Conservation (phyloP, 2,329 filamentous ascomycete genomes). For the Calonectria fujianensis region DNA sequence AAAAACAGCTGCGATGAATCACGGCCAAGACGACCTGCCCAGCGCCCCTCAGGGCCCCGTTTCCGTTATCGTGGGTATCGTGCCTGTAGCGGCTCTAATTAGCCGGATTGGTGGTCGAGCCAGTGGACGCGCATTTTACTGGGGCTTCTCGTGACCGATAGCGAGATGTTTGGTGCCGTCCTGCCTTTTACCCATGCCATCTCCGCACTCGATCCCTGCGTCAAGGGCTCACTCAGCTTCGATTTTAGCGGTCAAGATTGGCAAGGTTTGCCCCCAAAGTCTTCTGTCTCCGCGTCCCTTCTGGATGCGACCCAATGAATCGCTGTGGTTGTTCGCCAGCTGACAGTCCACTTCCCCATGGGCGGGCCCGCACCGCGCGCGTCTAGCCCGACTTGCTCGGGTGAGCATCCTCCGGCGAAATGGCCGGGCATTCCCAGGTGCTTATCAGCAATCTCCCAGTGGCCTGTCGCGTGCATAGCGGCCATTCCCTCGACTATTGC, state of each 20-base stretch:
- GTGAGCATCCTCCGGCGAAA: neutral
- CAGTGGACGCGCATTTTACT: neutral
- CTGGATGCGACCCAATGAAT: conserved; percentile 3
- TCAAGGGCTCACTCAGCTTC: neutral
- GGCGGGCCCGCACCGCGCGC: neutral
- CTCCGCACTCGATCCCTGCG: conserved; percentile 10
- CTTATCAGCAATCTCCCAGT: neutral
- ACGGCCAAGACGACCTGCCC: neutral
- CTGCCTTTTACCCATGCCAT: neutral
- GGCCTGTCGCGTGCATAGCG: neutral
- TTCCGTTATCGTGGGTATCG: conserved; percentile 16
- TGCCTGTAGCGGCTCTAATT: neutral
- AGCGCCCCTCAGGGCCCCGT: conserved; percentile 7
- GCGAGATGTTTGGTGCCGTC: neutral
- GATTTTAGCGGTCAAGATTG: conserved; percentile 9
- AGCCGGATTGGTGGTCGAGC: neutral
- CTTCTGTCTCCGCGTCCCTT: conserved; percentile 9
- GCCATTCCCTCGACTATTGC: conserved; percentile 3
- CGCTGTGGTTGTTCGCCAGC: neutral
- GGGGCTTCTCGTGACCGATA: conserved; percentile 3
- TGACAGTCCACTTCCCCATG: neutral
- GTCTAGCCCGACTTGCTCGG: neutral
- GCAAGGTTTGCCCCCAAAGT: neutral
- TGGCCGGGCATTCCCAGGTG: neutral
- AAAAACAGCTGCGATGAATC: neutral